phyloP scores from a whole-genome alignment of 1,139 yeast species.

The Candida gigantensis region DNA sequence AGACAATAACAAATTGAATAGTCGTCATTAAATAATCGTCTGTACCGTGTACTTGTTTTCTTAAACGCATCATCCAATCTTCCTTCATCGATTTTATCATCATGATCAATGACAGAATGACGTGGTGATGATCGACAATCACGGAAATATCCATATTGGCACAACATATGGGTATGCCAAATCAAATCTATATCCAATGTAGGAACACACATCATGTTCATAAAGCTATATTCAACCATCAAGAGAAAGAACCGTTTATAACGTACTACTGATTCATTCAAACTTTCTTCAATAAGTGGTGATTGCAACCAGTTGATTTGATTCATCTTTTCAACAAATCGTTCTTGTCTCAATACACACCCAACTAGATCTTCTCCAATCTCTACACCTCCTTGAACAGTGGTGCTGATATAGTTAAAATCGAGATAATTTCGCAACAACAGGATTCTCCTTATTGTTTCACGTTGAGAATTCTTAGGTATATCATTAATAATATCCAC shows the following conservation, averaged over 20 bases:
- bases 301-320: slow-evolving; percentile 30
- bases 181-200: slow-evolving; percentile 40
- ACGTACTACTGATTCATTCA: slow-evolving; percentile 23
- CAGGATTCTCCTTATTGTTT: slow-evolving; percentile 14
- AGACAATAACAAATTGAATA: slow-evolving; percentile 19
- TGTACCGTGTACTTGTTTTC: slow-evolving; percentile 16
- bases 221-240: slow-evolving; percentile 13
- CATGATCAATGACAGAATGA: slow-evolving; percentile 17
- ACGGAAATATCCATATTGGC: slow-evolving; percentile 23
- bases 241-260: slow-evolving; percentile 24
- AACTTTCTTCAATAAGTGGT: slow-evolving; percentile 20
- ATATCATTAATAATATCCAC: not conserved
- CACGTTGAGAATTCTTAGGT: slow-evolving; percentile 2
- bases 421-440: slow-evolving; percentile 15
- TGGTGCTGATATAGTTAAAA: slow-evolving; percentile 23
- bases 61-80: slow-evolving; percentile 14
- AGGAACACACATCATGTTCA: slow-evolving; percentile 26
- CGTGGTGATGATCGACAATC: slow-evolving; percentile 17
- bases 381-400: slow-evolving; percentile 17
- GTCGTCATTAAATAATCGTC: slow-evolving; percentile 12
- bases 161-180: slow-evolving; percentile 43
- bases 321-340: slow-evolving; percentile 32
- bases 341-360: slow-evolving; percentile 31
- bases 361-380: slow-evolving; percentile 33
- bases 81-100: slow-evolving; percentile 16